Percentiles rank a stretch among this genome's conserved stretches.
phyloP scores from a whole-genome alignment of 768 basidiomycete species.

The Boletus fagicola region DNA sequence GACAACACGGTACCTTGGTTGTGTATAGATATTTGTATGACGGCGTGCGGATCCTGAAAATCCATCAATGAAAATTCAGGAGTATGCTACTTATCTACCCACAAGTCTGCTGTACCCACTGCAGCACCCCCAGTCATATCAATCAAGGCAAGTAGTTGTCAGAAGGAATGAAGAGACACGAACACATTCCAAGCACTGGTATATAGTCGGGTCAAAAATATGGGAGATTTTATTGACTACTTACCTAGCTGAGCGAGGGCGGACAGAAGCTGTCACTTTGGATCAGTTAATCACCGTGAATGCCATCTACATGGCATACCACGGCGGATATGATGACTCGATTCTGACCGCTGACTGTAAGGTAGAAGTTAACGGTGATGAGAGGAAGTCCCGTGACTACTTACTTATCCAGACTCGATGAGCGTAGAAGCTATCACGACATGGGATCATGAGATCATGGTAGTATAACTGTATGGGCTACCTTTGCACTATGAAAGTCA shows the following conservation, averaged over 20 bases:
- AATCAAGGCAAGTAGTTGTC: background rate
- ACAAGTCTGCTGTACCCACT: background rate
- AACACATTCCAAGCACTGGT: background rate
- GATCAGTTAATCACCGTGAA: background rate
- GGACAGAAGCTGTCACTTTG: constrained; percentile 1
- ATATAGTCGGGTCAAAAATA: background rate
- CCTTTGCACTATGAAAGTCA: background rate
- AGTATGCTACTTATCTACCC: background rate
- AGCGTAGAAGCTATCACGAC: background rate
- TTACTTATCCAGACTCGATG: background rate
- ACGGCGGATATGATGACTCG: background rate
- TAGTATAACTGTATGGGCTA: background rate
- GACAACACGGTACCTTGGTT: constrained; percentile 1
- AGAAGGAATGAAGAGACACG: background rate
- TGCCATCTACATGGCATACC: background rate
- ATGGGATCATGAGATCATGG: background rate
- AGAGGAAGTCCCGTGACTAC: background rate
- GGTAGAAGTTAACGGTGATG: background rate
- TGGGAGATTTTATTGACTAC: background rate
- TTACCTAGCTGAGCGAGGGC: constrained; percentile 15
- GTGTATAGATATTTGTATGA: constrained; percentile 3
- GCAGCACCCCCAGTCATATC: background rate
- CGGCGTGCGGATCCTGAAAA: constrained; percentile 10
- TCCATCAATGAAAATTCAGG: background rate
- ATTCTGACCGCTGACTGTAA: background rate